phyloP scores from a whole-genome alignment of 805 yeast genomes.

The Pichia cabralensis region DNA sequence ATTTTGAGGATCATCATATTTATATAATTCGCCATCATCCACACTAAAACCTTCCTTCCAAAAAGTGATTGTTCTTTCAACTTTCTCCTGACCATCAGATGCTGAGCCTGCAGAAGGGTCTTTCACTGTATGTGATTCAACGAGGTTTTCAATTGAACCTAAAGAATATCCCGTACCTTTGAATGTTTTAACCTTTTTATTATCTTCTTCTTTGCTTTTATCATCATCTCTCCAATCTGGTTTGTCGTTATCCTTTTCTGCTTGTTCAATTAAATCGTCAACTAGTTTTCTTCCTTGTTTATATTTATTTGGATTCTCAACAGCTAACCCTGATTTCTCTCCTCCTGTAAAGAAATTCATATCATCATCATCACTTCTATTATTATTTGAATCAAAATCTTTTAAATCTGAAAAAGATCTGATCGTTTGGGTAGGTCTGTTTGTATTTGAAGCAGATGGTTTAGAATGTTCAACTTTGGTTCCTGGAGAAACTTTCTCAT shows the following conservation, averaged over 20 bases:
- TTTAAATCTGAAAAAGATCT: slow-evolving; percentile 26
- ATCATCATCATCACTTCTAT: slow-evolving; percentile 28
- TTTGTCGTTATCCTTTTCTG: slow-evolving; percentile 51
- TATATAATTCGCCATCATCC: slow-evolving; percentile 77
- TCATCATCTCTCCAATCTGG: slow-evolving; percentile 26
- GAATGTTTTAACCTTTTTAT: slow-evolving; percentile 26
- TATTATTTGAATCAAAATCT: slow-evolving; percentile 16
- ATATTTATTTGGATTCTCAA: slow-evolving; percentile 53
- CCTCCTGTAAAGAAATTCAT: slow-evolving; percentile 43
- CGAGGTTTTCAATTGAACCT: slow-evolving; percentile 36
- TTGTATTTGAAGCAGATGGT: no score
- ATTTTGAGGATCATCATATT: slow-evolving; percentile 91
- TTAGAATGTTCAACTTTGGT: slow-evolving; percentile 2
- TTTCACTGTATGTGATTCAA: slow-evolving; percentile 18
- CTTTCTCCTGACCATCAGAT: slow-evolving; percentile 33
- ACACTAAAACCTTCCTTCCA: slow-evolving; percentile 97
- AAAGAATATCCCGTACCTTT: slow-evolving; percentile 43
- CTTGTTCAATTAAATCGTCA: slow-evolving; percentile 53
- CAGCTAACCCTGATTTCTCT: slow-evolving; percentile 71
- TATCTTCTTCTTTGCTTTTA: slow-evolving; percentile 11
- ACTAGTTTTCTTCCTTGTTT: slow-evolving; percentile 34
- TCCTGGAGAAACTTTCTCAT: slow-evolving; percentile 6
- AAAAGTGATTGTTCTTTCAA: slow-evolving; percentile 74
- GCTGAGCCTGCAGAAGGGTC: slow-evolving; percentile 17
- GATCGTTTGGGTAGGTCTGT: no score